These are phyloP conservation scores for Candida lessepsii DNA, from an alignment of 805 yeast species.

Conservation along the genomic window DNA sequence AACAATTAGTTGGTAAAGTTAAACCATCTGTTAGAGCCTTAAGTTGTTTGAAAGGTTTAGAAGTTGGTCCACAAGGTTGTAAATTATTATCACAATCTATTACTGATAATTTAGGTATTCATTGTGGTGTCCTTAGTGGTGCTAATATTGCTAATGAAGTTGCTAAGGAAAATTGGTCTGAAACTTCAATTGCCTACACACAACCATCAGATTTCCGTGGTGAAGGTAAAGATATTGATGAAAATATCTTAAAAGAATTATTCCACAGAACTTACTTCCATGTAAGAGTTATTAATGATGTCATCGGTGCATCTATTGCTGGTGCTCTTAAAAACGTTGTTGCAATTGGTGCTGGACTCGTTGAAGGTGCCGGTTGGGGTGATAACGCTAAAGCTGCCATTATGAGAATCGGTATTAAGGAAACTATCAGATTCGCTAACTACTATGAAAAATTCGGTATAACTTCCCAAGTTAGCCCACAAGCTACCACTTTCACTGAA, in stretches of 20 bases:
- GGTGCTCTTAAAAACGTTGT: conserved; percentile 97
- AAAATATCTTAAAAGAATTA: conserved; percentile 65
- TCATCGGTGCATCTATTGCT: conserved; percentile 93
- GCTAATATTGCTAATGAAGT: conserved; percentile 98
- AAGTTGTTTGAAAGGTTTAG: conserved; percentile 94
- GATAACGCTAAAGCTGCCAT: conserved; percentile 97
- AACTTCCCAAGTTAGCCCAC: conserved; percentile 52
- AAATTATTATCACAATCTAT: conserved; percentile 78
- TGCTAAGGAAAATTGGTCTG: conserved; percentile 94
- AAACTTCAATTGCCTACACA: conserved; percentile 92
- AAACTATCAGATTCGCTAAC: conserved; percentile 79
- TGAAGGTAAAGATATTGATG: conserved; percentile 70
- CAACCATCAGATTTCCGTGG: conserved; percentile 68
- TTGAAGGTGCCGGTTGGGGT: conserved; percentile 98
- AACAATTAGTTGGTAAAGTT: conserved; percentile 75
- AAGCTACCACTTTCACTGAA: conserved; percentile 79
- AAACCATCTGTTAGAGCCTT: conserved; percentile 76
- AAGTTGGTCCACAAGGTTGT: conserved; percentile 82
- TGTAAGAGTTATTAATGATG: conserved; percentile 87
- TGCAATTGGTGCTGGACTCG: conserved; percentile 96
- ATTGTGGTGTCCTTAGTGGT: conserved; percentile 96
- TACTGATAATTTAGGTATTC: conserved; percentile 74
- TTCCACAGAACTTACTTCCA: conserved; percentile 99
- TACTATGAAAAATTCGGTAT: conserved; percentile 57
- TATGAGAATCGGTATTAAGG: conserved; percentile 92